Evolutionary conservation across 1,284 basidiomycete species (phyloP).

Genomic region (Coniophora puteana): DNA sequence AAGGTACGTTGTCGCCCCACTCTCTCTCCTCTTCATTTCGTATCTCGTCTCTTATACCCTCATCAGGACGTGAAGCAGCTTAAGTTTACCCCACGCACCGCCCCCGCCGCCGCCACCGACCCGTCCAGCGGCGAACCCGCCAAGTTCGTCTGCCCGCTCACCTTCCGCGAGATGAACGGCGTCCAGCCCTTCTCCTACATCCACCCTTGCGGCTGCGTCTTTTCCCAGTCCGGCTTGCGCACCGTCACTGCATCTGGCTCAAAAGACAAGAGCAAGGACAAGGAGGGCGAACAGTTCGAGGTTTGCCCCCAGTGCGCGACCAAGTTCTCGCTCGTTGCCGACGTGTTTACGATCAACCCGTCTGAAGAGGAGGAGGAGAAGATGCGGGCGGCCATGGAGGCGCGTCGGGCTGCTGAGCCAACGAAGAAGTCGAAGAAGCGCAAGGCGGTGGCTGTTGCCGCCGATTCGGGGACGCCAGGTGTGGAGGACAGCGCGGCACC

Average conservation of each 20-base stretch:
- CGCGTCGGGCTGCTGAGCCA: conserved; percentile 50
- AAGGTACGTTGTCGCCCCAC: conserved; percentile 68
- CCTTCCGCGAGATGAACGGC: conserved; percentile 93
- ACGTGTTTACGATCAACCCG: conserved; percentile 64
- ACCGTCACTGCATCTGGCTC: conserved; percentile 43
- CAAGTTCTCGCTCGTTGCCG: conserved; percentile 55
- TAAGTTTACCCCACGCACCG: conserved; percentile 72
- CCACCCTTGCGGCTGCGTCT: conserved; percentile 84
- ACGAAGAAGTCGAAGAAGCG: conserved; percentile 68
- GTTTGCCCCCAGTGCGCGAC: conserved; percentile 73
- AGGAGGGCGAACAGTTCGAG: conserved; percentile 36
- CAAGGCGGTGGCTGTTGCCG: conserved; percentile 47
- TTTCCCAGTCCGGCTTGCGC: conserved; percentile 73
- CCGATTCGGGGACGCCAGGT: conserved; percentile 21
- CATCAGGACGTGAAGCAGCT: conserved; percentile 81
- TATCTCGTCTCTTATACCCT: conserved; percentile 1
- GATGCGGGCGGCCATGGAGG: conserved; percentile 52
- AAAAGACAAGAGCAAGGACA: conserved; percentile 19
- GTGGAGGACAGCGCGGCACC: conserved; percentile 29
- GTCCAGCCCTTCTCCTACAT: conserved; percentile 83
- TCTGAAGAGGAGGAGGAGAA: conserved; percentile 51
- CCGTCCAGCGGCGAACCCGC: conserved; percentile 42
- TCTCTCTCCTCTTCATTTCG: background rate
- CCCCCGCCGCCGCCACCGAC: conserved; percentile 35
- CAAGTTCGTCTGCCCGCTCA: conserved; percentile 85